Base-by-base conservation (phyloP, 352 stramenopile genomes). In the Phytophthora tentaculata region DNA sequence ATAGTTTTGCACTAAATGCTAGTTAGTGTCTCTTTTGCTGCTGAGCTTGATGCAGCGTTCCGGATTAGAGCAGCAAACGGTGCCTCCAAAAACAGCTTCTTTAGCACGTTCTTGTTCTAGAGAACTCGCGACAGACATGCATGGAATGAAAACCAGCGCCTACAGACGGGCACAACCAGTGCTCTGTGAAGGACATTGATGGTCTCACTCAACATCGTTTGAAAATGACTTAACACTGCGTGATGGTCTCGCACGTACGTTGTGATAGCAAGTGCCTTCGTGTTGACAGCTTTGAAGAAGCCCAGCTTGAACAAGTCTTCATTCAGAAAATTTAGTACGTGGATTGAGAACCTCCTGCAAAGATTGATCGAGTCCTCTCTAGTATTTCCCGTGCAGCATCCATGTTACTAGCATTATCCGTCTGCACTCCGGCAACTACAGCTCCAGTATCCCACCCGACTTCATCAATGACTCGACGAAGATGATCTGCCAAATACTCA, bases 291-390 rank as follows among this genome's bases (percentile, higher is more conserved):
- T 10, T 39, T 47, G 39, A 66, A 66, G 19, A 59, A 48, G 16
- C 59, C 35, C 9, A 47, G 20, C 14, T 45, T 7, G 44, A 39
- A 48, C 12, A 59, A 19, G 49, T 66, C 58, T 26, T 59, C 48
- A 66, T 59, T 65, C 37, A 66, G 23, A 7, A 58, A 66, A 59
- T 66, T 58, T 17, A 66, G 24, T 3, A 43, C 9, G 14, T 66
- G 58, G 35, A 37, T 37, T 2, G 48, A 8, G 19, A 66, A 13
- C 39, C 37, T 37, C 58, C 35, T 48, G 17, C 39, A 41, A 59
- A 65, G 10, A 66, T 58, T 9, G 39, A 39, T 22, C 48, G 39
- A 14, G 48, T 54, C 0, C 23, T 35, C 49, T 54, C 49, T 49
- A 58, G 41, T 26, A 53, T 14, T 6, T 51, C 10, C 35, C 35